Evolutionary conservation across 2,329 filamentous ascomycete genomes (phyloP).

Genomic region (Botrytis fabae): DNA sequence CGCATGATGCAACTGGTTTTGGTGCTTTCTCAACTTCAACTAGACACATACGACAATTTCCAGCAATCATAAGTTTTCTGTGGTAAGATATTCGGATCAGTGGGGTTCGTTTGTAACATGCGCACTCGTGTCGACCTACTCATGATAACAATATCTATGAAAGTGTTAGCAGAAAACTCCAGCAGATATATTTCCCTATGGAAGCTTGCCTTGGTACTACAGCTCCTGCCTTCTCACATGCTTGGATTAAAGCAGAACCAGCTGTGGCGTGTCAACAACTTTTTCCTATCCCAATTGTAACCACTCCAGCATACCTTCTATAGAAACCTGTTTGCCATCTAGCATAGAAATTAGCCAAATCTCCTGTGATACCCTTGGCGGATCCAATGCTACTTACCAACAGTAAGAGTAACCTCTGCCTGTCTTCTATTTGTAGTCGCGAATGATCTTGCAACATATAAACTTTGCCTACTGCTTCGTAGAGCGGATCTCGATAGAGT

Average conservation of each 20-base stretch:
- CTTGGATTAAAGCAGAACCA: slow-evolving; percentile 95
- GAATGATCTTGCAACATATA: slow-evolving; percentile 73
- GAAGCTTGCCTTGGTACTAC: slow-evolving; percentile 75
- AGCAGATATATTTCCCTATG: slow-evolving; percentile 20
- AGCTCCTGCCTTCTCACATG: slow-evolving; percentile 94
- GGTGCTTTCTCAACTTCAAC: slow-evolving; percentile 96
- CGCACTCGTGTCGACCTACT: slow-evolving; percentile 57
- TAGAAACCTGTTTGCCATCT: slow-evolving; percentile 98
- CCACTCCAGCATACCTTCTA: slow-evolving; percentile 70
- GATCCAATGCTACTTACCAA: slow-evolving; percentile 63
- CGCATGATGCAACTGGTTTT: slow-evolving; percentile 96
- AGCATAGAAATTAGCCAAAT: slow-evolving; percentile 41
- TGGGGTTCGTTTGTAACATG: slow-evolving; percentile 9
- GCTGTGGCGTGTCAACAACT: slow-evolving; percentile 58
- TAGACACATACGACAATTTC: slow-evolving; percentile 99
- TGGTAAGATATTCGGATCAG: slow-evolving; percentile 34
- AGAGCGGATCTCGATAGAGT: slow-evolving; percentile 67
- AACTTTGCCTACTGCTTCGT: slow-evolving; percentile 61
- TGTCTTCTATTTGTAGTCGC: slow-evolving; percentile 74
- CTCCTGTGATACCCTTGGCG: slow-evolving; percentile 22
- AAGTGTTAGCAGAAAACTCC: slow-evolving; percentile 37
- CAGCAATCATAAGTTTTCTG: slow-evolving; percentile 97
- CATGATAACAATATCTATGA: slow-evolving; percentile 93
- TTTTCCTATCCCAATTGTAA: slow-evolving; percentile 30
- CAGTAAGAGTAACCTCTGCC: slow-evolving; percentile 94